A percentile compares a stretch with the other conserved stretches of the same genome.
These are phyloP conservation scores for Curvularia verruculosa DNA, from an alignment of 2,329 filamentous ascomycete species.

Conservation along the genomic window DNA sequence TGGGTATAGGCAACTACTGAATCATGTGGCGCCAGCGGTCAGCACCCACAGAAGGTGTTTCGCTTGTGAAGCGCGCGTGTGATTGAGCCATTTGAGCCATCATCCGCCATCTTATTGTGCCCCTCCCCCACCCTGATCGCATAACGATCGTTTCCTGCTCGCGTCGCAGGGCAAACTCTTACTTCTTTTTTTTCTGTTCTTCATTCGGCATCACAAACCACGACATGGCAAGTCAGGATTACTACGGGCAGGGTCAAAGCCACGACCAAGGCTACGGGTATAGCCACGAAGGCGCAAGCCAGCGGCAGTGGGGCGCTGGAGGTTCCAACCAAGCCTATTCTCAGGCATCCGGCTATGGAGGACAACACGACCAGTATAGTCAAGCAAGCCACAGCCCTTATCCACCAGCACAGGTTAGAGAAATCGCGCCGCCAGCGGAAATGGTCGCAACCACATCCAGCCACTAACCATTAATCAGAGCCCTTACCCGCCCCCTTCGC, in stretches of 20 bases:
- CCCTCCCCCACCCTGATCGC: conserved; percentile 31
- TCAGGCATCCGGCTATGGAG: conserved; percentile 33
- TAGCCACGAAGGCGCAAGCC: conserved; percentile 33
- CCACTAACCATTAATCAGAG: conserved; percentile 29
- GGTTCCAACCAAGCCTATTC: conserved; percentile 30
- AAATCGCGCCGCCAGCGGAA: conserved; percentile 18
- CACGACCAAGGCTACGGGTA: conserved; percentile 28
- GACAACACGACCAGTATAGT: conserved; percentile 38
- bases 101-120: conserved; percentile 24
- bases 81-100: conserved; percentile 29
- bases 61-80: conserved; percentile 31
- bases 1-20: conserved; percentile 16
- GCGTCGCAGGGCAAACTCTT: conserved; percentile 5
- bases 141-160: conserved; percentile 15
- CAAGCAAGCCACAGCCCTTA: conserved; percentile 22
- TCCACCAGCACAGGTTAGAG: conserved; percentile 30
- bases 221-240: conserved; percentile 39
- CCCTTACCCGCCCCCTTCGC: conserved; percentile 37
- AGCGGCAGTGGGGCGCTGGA: conserved; percentile 35
- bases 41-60: conserved; percentile 22
- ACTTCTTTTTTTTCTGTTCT: background rate
- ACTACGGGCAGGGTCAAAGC: conserved; percentile 44
- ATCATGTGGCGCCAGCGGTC: conserved; percentile 24
- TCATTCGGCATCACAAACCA: background rate
- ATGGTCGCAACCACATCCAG: background rate